These are phyloP conservation scores for Rhynchosporium agropyri DNA, from an alignment of 2,329 filamentous ascomycete genomes.

Conservation along the genomic window DNA sequence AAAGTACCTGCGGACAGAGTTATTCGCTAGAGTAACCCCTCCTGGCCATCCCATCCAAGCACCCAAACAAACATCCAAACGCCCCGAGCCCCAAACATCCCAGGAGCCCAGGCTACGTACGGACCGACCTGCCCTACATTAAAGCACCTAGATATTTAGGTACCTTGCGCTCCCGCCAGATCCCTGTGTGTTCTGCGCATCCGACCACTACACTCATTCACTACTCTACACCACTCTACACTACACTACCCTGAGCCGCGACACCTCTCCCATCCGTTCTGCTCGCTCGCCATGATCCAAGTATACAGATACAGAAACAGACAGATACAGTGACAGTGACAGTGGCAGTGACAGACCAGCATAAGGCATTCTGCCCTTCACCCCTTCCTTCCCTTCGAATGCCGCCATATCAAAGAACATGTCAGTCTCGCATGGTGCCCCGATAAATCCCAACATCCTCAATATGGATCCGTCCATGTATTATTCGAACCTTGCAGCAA, in stretches of 20 bases:
- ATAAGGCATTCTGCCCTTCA: constrained; percentile 27
- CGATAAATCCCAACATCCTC: constrained; percentile 33
- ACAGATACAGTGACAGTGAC: neutral
- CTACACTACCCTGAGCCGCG: neutral
- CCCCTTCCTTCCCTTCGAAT: constrained; percentile 17
- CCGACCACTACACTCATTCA: too few relatives aligned
- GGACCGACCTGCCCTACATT: too few relatives aligned
- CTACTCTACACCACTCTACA: too few relatives aligned
- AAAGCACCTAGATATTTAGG: too few relatives aligned
- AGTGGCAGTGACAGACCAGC: constrained; percentile 4
- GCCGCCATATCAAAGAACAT: constrained; percentile 18
- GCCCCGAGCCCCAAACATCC: too few relatives aligned
- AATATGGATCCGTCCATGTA: constrained; percentile 37
- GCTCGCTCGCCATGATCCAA: constrained; percentile 1
- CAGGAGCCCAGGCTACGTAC: too few relatives aligned
- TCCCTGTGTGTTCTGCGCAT: too few relatives aligned
- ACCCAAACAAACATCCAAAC: too few relatives aligned
- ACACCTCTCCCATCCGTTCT: constrained; percentile 4
- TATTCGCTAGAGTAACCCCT: too few relatives aligned
- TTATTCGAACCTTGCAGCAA: constrained; percentile 30
- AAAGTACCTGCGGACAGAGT: too few relatives aligned
- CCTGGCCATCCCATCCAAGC: too few relatives aligned
- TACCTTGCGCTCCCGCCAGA: too few relatives aligned
- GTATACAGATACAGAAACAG: neutral
- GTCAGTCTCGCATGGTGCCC: constrained; percentile 33